These are phyloP conservation scores for Neofusicoccum cordaticola DNA, from an alignment of 2,329 filamentous ascomycete genomes.

Conservation along the genomic window DNA sequence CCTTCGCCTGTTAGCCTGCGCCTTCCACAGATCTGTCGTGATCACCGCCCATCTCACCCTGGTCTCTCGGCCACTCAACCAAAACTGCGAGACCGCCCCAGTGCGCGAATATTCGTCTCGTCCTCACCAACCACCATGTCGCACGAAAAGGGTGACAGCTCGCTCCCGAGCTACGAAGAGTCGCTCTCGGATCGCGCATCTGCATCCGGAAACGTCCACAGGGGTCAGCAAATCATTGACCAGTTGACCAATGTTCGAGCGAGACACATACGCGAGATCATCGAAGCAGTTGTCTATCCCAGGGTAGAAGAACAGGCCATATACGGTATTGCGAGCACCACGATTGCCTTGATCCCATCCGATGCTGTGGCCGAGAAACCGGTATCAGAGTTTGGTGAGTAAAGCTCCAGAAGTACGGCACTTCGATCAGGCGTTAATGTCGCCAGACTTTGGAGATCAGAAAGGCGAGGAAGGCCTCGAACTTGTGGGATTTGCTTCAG, in stretches of 20 bases:
- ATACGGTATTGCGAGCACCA: constrained; percentile 43
- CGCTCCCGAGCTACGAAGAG: constrained; percentile 28
- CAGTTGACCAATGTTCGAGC: constrained; percentile 40
- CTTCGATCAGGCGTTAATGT: background rate
- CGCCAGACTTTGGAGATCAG: background rate
- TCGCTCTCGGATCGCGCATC: constrained; percentile 17
- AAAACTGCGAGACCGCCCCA: background rate
- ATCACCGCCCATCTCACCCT: background rate
- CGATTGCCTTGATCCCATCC: constrained; percentile 45
- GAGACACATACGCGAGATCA: constrained; percentile 39
- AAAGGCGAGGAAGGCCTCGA: constrained; percentile 25
- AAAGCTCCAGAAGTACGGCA: background rate
- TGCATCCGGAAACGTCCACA: constrained; percentile 10
- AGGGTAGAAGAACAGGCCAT: constrained; percentile 39
- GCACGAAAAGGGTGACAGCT: constrained; percentile 14
- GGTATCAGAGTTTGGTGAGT: constrained; percentile 16
- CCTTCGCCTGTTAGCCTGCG: background rate
- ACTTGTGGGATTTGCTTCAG: constrained; percentile 40
- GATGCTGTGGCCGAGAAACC: constrained; percentile 24
- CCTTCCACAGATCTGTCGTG: background rate
- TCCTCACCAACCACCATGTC: constrained; percentile 3
- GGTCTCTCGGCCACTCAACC: background rate
- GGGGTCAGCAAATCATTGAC: constrained; percentile 32
- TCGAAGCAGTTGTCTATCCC: constrained; percentile 41
- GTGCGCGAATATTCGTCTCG: background rate